Evolutionary conservation across 495 filamentous ascomycete species (phyloP), one percentile per base, ranked within the genome.

Genomic region (Thermochaetoides thermophila): DNA sequence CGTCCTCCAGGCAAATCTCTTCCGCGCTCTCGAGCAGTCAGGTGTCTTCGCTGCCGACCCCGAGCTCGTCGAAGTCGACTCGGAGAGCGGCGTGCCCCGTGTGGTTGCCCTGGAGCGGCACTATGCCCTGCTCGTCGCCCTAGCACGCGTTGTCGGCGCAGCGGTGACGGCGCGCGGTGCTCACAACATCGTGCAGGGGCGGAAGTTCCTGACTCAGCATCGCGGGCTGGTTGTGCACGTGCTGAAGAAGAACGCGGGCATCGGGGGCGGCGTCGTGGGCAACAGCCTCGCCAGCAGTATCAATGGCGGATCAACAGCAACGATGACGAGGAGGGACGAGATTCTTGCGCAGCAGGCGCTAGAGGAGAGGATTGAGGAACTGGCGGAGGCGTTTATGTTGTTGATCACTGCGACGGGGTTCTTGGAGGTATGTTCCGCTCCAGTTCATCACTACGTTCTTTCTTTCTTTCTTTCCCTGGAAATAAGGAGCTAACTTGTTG

Each of bases 1-100:
- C 33, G 73, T 96, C 22, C 63, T 94, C 10, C 84, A 84, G 37
- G 76, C 81, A 13, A 86, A 87, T 32, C 68, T 99, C n/a, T 91
- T 99, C 63, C 69, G 75, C 33, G 67, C 81, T 0, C 65, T 94
- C 16, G 77, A 76, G 14, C 69, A 78, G 16, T 89, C 84, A 3
- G 66, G 71, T 7, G 62, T 94, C 9, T 96, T 96, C 51, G 69
- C 74, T n/a, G 76, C 76, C 15, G 89, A 99, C 55, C 87, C 91
- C 4, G 89, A 99, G 54, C 72, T 96, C 11, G n/a, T n/a, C n/a
- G 38, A 48, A 41, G 49, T 49, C 25, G 37, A 53, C 24, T 36
- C 50, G n/a, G 30, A 38, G 18, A 75, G 82, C 41, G n/a, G n/a
- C n/a, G n/a, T n/a, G n/a, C n/a, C n/a, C n/a, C n/a, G n/a, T n/a